Base-by-base conservation (phyloP, 805 yeast genomes). In the Millerozyma miso region DNA sequence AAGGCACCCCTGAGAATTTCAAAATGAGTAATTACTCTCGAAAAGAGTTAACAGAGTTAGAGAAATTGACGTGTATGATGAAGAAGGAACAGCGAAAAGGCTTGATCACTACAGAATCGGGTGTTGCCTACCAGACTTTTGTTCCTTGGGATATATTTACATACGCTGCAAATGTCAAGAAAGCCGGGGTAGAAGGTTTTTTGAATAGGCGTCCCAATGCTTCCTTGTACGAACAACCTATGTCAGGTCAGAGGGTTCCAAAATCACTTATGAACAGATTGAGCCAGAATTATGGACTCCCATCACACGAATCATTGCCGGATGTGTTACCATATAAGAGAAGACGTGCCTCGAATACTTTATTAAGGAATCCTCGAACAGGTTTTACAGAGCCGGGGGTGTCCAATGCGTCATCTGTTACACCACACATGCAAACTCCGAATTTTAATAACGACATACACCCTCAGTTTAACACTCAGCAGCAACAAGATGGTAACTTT, bases 61-160 rank as follows among this genome's bases (percentile, higher is more conserved):
- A 51, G 17, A 47, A 38, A 19, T 39, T 55, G 26, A 31, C 31
- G 18, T 26, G 34, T 20, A 20, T 43, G 8, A 33, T 43, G 40
- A 35, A 12, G 29, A 39, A 35, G 20, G 32, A 37, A 14, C 35
- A 32, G 12, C 14, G 29, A 17, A n/a, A 16, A 43, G 49, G 29
- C 15, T 15, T 43, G 5, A 14, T 46, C 14, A 46, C 49, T 3
- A n/a, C 43, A n/a, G 46, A 47, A 5, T 19, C 45, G 14, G 46
- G 49, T 7, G 13, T 15, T 3, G 16, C 16, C 29, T 37, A 33
- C 29, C 41, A 36, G 29, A 55, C 51, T 48, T 64, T 56, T 14
- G 56, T 65, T 4, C 65, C 74, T 4, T 47, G 71, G 33, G 74
- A 70, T 42, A 56, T 69, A 8, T 51, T 66, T 23, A 63, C 74